Base-by-base conservation (phyloP, 371 early-diverging fungal species). In the Funneliformis caledonium region DNA sequence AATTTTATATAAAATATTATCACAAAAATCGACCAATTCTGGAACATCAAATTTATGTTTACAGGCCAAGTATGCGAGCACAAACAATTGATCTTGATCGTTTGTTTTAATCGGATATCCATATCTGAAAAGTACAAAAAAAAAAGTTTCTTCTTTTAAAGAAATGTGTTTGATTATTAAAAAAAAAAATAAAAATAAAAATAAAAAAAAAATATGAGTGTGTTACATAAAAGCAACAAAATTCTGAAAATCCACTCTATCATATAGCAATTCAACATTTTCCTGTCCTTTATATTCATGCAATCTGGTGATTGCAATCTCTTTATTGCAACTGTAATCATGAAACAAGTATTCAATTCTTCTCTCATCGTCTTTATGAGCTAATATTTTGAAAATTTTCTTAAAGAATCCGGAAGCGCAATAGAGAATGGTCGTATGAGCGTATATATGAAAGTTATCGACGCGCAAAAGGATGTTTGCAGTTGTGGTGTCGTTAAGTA, bases 1-100 rank as follows among this genome's bases (percentile, higher is more conserved):
- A 26, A 43, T 2, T 69, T 69, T n/a, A 45, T 69, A 43, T 69
- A 69, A 69, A 43, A 45, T 14, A 10, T 45, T 22, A 43, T 69
- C 70, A 69, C 70, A 69, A 69, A 69, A 43, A 9, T 69, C 19
- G 0, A 69, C 16, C 22, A 69, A 69, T 45, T 69, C 70, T 45
- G 70, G 70, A 22, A 69, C 47, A 19, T 69, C 70, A 69, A 69
- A 69, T 43, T 69, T 69, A 45, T 69, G 16, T 16, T 19, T 69
- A 19, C 45, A 69, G 12, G 19, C 70, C 19, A 69, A 43, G 11
- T 69, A 69, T n/a, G 70, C 70, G 10, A 69, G 70, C 7, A 69
- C 70, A 22, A 43, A 69, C 16, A 69, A 69, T 42, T 69, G 37
- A 45, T 69, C 45, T n/a, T 22, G 11, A 43, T 69, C 45, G 9